Base-by-base conservation (phyloP, 768 basidiomycete species). In the Tubosaeta brunneosetosa region DNA sequence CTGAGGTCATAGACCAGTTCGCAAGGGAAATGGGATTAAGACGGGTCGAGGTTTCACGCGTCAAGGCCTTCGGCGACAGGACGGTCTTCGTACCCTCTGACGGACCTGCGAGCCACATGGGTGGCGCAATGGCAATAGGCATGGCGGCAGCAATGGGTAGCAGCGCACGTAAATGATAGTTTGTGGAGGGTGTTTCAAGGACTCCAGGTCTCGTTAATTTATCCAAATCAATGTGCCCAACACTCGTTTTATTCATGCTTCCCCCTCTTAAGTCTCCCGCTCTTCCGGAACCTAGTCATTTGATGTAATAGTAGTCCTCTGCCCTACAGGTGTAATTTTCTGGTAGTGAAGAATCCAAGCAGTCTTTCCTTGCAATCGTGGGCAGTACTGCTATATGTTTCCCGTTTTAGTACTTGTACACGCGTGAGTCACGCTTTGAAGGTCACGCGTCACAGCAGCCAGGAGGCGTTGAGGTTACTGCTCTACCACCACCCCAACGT, bases 11-110 rank as follows among this genome's bases (percentile, higher is more conserved):
- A 17, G 84, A 90, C 59, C 70, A 58, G 47, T 91, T 85, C 61
- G 88, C 89, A 1, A 77, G 83, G 40, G 87, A 91, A 69, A 91
- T 91, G 88, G 79, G 81, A 65, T 60, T 87, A 48, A 73, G 83
- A 34, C 74, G 88, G 38, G 71, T 83, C 51, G 89, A 91, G 52
- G 77, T 91, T 19, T 56, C 71, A 19, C 77, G 81, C 48, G 73
- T 90, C 26, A 64, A 69, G 42, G 86, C 88, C 4, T 91, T 79
- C 60, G 90, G 89, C 5, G 63, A 77, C 48, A 85, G 74, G 72
- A 80, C 86, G 0, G 66, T 89, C 16, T 89, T 89, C 65, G 84
- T 81, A 3, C 84, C 87, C n/a, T 71, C 77, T 0, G 85, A 88
- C 9, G 77, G 76, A 12, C 64, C 77, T 16, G 84, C 82, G 6